These are phyloP conservation scores for Epichloe sp. DNA, from an alignment of 2,329 filamentous ascomycete genomes.

Conservation along the genomic window DNA sequence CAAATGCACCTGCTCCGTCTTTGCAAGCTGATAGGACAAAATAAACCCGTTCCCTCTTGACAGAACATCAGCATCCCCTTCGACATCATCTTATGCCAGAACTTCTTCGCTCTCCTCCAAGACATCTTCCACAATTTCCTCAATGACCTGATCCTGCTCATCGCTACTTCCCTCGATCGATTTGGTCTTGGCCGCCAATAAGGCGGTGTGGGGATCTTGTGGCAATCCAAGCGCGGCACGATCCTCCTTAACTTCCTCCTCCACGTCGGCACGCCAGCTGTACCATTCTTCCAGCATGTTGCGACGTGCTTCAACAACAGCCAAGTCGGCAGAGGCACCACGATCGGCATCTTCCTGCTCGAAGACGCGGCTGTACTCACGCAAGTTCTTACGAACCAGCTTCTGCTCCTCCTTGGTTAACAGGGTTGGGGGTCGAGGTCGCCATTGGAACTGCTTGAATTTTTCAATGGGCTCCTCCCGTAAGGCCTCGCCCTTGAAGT, in stretches of 20 bases:
- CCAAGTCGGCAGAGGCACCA: slow-evolving; percentile 84
- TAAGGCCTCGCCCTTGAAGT: slow-evolving; percentile 81
- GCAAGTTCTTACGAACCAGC: slow-evolving; percentile 92
- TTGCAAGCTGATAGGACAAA: slow-evolving; percentile 15
- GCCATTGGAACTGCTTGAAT: slow-evolving; percentile 97
- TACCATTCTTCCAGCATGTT: slow-evolving; percentile 78
- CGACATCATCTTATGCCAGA: slow-evolving; percentile 22
- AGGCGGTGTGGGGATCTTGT: slow-evolving; percentile 47
- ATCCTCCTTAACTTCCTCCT: slow-evolving; percentile 61
- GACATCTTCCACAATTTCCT: slow-evolving; percentile 79
- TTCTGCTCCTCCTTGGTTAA: slow-evolving; percentile 96
- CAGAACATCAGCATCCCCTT: neutral
- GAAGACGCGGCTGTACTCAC: slow-evolving; percentile 89
- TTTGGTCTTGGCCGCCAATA: slow-evolving; percentile 43
- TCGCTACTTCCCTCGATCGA: slow-evolving; percentile 39
- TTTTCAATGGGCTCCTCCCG: slow-evolving; percentile 88
- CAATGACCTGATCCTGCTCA: slow-evolving; percentile 66
- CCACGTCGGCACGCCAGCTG: slow-evolving; percentile 64
- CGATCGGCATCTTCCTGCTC: slow-evolving; percentile 92
- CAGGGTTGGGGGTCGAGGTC: slow-evolving; percentile 79
- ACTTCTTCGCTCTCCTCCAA: slow-evolving; percentile 76
- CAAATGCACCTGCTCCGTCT: slow-evolving; percentile 17
- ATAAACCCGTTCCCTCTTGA: neutral
- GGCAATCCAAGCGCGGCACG: slow-evolving; percentile 54
- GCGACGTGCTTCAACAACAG: slow-evolving; percentile 80